These are phyloP conservation scores for Termitomyces eurrhizus DNA, from an alignment of 768 basidiomycete genomes.

Conservation along the genomic window DNA sequence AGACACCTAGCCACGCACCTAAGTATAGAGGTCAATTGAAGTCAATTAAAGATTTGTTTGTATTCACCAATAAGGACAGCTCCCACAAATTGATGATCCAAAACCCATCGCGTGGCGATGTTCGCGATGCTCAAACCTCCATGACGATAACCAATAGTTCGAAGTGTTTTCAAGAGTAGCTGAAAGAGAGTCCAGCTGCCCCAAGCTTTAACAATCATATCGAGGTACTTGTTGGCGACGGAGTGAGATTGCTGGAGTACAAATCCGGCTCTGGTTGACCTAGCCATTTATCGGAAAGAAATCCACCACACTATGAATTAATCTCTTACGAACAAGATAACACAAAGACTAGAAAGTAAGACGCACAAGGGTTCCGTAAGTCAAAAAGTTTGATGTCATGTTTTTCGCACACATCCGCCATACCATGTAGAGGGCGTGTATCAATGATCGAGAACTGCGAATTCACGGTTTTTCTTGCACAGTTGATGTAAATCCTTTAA, in stretches of 20 bases:
- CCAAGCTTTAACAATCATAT: constrained; percentile 79
- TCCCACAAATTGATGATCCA: constrained; percentile 74
- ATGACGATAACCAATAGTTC: constrained; percentile 64
- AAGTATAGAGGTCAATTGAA: background rate
- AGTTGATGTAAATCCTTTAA: background rate
- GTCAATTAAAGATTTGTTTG: constrained; percentile 12
- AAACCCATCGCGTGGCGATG: constrained; percentile 77
- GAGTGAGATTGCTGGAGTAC: constrained; percentile 65
- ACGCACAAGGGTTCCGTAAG: constrained; percentile 78
- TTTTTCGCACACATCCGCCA: constrained; percentile 72
- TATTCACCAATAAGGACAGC: constrained; percentile 70
- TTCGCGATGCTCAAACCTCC: constrained; percentile 68
- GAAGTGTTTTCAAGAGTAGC: constrained; percentile 51
- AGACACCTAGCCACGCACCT: constrained; percentile 74
- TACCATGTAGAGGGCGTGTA: constrained; percentile 69
- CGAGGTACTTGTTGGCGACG: constrained; percentile 82
- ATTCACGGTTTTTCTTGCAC: background rate
- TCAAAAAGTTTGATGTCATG: constrained; percentile 69
- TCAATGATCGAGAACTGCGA: constrained; percentile 81
- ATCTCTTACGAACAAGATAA: constrained; percentile 7
- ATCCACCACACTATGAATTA: constrained; percentile 69
- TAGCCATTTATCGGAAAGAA: constrained; percentile 76
- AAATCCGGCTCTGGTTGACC: constrained; percentile 63
- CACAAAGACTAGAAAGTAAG: constrained; percentile 1
- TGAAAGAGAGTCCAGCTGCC: constrained; percentile 78